Base-by-base conservation (phyloP, 495 filamentous ascomycete species). In the Penicillium turbatum region DNA sequence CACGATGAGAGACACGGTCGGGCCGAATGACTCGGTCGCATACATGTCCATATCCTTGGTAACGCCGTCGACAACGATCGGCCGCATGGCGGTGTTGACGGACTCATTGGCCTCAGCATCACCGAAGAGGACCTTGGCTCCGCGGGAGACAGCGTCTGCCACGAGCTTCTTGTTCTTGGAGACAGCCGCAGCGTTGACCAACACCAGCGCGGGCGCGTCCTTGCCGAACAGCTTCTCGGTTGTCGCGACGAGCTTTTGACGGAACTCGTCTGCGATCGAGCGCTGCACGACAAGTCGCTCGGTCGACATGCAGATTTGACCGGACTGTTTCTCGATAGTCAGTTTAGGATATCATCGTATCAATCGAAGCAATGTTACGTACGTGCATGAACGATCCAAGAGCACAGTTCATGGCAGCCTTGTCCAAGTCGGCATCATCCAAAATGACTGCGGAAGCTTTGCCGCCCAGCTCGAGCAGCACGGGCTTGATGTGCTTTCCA, bases 221-320 rank as follows among this genome's bases (percentile, higher is more conserved):
- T 73, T 66, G 40, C 77, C 74, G 45, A 80, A 84, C 4, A 66
- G 61, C 48, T 82, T 77, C 53, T 77, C 68, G 0, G 71, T 55
- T 13, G 66, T 60, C 10, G 66, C 59, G 5, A 59, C 62, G 9
- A 92, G 68, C 56, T 82, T 78, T 44, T 74, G 68, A 44, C 82
- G 79, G 67, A 95, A 97, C 41, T 80, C 65, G 10, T 77, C 76
- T 24, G 79, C 79, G 48, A 96, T 68, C 13, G 78, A 75, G 34
- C 81, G 80, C 64, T 95, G 87, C 19, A 96, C 88, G 17, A 96
- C 70, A 64, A 97, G 88, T 24, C 87, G 83, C 73, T 96, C 92
- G 0, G 90, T 95, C 2, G 83, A 81, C 92, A 97, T 93, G 75
- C 92, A 97, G 44, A 95, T 82, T 75, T 97, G 92, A 1, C 92